Evolutionary conservation across 1,139 yeast species (phyloP).

Genomic region (Geotrichum australiense): DNA sequence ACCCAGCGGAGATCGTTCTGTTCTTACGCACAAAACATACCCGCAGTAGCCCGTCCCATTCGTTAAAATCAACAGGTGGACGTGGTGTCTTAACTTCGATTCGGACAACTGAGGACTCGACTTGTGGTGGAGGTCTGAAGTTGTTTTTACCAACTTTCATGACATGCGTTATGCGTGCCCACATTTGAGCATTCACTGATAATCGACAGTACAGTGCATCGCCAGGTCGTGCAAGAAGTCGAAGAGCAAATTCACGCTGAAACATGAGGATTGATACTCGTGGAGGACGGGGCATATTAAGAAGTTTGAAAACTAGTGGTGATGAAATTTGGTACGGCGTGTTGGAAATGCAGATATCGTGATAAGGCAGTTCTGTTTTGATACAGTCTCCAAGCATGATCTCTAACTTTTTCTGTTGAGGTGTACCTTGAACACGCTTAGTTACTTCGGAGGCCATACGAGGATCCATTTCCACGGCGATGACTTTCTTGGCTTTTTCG

Average conservation of each 20-base stretch:
- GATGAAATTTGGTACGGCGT: conserved; percentile 98
- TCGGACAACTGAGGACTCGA: conserved; percentile 92
- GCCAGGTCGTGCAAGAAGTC: conserved; percentile 92
- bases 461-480: conserved; percentile 98
- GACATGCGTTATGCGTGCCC: conserved; percentile 97
- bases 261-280: conserved; percentile 94
- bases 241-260: conserved; percentile 92
- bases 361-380: conserved; percentile 91
- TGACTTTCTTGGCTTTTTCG: conserved; percentile 84
- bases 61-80: conserved; percentile 85
- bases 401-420: conserved; percentile 84
- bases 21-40: conserved; percentile 90
- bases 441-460: conserved; percentile 98
- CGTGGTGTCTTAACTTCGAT: conserved; percentile 87
- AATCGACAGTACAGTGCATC: conserved; percentile 86
- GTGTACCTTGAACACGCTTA: conserved; percentile 95
- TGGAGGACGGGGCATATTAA: conserved; percentile 90
- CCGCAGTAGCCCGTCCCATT: conserved; percentile 94
- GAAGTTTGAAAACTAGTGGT: conserved; percentile 85
- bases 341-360: conserved; percentile 92
- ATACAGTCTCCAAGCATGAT: conserved; percentile 92
- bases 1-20: conserved; percentile 88
- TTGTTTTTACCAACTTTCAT: conserved; percentile 98
- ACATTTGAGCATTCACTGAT: conserved; percentile 96
- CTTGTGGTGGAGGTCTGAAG: conserved; percentile 98